A percentile compares a stretch with the other conserved stretches of the same genome.
These are phyloP conservation scores for Yamagishiella unicocca DNA, from an alignment of 139 green algal species.

Conservation along the genomic window DNA sequence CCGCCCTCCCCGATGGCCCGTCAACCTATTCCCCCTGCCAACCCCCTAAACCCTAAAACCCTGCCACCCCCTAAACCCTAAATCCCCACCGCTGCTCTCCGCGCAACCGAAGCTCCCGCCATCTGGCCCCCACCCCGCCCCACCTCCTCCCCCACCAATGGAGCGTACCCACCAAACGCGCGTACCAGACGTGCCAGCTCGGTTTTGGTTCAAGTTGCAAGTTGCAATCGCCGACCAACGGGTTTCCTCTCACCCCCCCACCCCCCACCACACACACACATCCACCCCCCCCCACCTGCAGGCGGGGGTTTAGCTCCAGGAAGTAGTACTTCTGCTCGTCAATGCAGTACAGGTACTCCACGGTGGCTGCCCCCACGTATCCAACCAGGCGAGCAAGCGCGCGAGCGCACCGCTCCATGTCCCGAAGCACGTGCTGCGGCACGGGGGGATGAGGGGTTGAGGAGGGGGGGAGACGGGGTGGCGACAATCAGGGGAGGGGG, in stretches of 20 bases:
- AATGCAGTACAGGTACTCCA: constrained; percentile 96
- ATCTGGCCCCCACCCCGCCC: too few species aligned
- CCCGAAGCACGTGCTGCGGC: constrained; percentile 62
- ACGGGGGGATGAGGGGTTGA: neutral
- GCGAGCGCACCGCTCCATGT: constrained; percentile 91
- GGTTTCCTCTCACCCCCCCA: neutral
- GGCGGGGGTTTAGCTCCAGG: constrained; percentile 97
- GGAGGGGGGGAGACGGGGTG: neutral
- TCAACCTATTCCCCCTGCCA: too few species aligned
- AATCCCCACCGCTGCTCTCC: too few species aligned
- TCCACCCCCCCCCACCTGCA: constrained; percentile 79
- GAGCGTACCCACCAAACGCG: too few species aligned
- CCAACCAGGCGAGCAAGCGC: constrained; percentile 89
- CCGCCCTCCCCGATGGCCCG: too few species aligned
- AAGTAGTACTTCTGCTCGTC: constrained; percentile 93
- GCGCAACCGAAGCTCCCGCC: too few species aligned
- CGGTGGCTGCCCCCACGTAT: constrained; percentile 96
- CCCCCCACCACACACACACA: neutral
- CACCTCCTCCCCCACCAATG: too few species aligned
- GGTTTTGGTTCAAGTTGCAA: too few species aligned
- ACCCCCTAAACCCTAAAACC: too few species aligned
- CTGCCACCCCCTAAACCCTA: too few species aligned
- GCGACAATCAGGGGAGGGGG: neutral
- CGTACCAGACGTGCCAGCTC: too few species aligned
- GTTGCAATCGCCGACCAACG: too few species aligned